Conservation (phyloP, 805 yeast genomes). For the Cyberlindnera saturnus region DNA sequence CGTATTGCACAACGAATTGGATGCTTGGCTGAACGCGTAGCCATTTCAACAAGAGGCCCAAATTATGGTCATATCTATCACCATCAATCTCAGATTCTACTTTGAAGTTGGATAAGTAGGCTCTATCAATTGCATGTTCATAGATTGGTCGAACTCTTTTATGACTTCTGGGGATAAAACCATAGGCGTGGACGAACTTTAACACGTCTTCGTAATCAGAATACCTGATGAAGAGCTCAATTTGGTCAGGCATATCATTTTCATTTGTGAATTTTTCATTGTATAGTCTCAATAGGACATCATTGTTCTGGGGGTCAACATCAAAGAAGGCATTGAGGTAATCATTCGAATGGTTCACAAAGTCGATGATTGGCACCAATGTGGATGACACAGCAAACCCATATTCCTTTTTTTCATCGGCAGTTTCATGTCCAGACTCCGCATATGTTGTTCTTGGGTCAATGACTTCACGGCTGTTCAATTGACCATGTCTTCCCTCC, state of each 20-base stretch:
- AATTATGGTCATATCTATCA: conserved; percentile 8
- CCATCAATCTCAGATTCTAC: conserved; percentile 9
- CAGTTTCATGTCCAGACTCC: conserved; percentile 1
- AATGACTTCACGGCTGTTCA: not conserved
- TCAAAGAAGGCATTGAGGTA: conserved; percentile 53
- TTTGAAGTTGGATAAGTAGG: conserved; percentile 8
- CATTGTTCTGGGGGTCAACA: conserved; percentile 39
- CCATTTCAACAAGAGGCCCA: conserved; percentile 29
- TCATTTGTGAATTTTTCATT: conserved; percentile 5
- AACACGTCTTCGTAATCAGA: conserved; percentile 37
- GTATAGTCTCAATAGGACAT: conserved; percentile 33
- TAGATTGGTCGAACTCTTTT: conserved; percentile 13
- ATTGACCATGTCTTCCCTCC: conserved; percentile 4
- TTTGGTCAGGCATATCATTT: conserved; percentile 1
- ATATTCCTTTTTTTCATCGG: conserved; percentile 16
- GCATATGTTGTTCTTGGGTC: conserved; percentile 1
- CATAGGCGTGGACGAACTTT: conserved; percentile 36
- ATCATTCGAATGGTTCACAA: conserved; percentile 51
- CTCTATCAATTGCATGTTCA: conserved; percentile 30
- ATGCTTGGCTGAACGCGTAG: conserved; percentile 33
- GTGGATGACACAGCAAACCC: conserved; percentile 46
- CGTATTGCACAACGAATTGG: conserved; percentile 29
- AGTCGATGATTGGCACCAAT: conserved; percentile 62
- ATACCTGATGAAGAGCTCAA: conserved; percentile 41
- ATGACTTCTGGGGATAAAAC: conserved; percentile 36